phyloP scores from a whole-genome alignment of 2,329 filamentous ascomycete species.

The Beauveria pseudobassiana region DNA sequence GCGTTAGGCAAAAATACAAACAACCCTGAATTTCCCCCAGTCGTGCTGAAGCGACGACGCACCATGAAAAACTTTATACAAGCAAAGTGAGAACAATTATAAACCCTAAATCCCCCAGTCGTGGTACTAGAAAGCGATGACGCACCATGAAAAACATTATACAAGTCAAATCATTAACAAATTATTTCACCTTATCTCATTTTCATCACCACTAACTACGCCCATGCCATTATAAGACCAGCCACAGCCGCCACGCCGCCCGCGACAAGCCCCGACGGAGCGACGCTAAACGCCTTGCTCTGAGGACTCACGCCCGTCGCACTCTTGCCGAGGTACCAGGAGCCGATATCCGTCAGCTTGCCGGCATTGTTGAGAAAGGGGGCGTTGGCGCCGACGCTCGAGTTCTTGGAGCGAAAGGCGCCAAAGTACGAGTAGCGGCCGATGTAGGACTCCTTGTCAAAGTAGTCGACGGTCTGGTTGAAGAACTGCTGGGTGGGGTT shows the following conservation, averaged over 20 bases:
- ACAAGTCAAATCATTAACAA: not conserved
- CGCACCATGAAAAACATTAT: not conserved
- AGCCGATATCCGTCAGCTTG: slow-evolving; percentile 65
- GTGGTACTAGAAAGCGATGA: too few relatives aligned
- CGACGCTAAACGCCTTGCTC: slow-evolving; percentile 11
- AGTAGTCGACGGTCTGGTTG: slow-evolving; percentile 57
- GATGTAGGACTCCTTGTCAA: slow-evolving; percentile 51
- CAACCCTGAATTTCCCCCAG: not conserved
- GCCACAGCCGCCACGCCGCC: not conserved
- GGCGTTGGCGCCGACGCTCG: slow-evolving; percentile 67
- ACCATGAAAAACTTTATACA: not conserved
- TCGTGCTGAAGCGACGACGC: too few relatives aligned
- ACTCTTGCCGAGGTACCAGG: slow-evolving; percentile 62
- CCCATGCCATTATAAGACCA: not conserved
- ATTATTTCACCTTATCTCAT: not conserved
- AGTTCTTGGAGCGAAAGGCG: slow-evolving; percentile 59
- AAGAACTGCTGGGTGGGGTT: slow-evolving; percentile 55
- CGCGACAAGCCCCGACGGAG: not conserved
- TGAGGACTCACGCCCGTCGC: slow-evolving; percentile 37
- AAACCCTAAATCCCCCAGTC: not conserved
- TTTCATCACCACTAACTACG: not conserved
- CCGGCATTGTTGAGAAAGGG: slow-evolving; percentile 63
- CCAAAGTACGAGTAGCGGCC: slow-evolving; percentile 70
- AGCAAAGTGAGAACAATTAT: not conserved
- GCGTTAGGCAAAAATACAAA: not conserved